These are phyloP conservation scores for Mucor ambiguus DNA, from an alignment of 371 early-diverging fungal species.

Conservation along the genomic window DNA sequence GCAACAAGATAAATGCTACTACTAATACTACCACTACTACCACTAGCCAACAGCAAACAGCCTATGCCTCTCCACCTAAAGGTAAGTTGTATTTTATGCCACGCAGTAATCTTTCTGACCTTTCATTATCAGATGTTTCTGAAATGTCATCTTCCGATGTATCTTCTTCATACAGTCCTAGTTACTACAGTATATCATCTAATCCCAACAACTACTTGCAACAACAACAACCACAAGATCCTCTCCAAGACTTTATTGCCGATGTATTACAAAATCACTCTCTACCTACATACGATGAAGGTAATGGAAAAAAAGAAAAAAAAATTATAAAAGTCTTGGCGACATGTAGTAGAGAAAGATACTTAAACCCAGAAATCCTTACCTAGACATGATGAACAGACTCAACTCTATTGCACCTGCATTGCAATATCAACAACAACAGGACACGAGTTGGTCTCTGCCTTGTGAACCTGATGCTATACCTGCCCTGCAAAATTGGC, in stretches of 20 bases:
- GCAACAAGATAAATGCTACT: neutral
- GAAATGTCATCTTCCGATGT: slow-evolving; percentile 14
- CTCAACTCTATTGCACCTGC: slow-evolving; percentile 39
- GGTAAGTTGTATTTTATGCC: neutral
- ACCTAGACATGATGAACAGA: slow-evolving; percentile 52
- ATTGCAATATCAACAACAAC: slow-evolving; percentile 25
- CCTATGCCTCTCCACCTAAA: slow-evolving; percentile 3
- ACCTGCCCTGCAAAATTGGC: slow-evolving; percentile 50
- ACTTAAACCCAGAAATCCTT: slow-evolving; percentile 13
- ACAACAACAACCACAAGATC: slow-evolving; percentile 15
- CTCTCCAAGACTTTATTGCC: slow-evolving; percentile 46
- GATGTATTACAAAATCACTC: slow-evolving; percentile 46
- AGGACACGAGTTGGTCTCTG: slow-evolving; percentile 29
- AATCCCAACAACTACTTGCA: slow-evolving; percentile 3
- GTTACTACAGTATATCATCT: slow-evolving; percentile 11
- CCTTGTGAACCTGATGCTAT: slow-evolving; percentile 45
- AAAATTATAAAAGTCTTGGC: slow-evolving; percentile 5
- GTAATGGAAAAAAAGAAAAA: slow-evolving; percentile 27
- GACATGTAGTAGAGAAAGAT: neutral
- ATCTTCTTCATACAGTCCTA: slow-evolving; percentile 22
- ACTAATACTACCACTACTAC: neutral
- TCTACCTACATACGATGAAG: slow-evolving; percentile 50
- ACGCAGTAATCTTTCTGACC: neutral
- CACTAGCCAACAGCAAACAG: neutral
- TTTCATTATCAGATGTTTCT: neutral